Evolutionary conservation across 352 stramenopile species (phyloP), one percentile per base, ranked within the genome.

Genomic region (Globisporangium megalacanthum): DNA sequence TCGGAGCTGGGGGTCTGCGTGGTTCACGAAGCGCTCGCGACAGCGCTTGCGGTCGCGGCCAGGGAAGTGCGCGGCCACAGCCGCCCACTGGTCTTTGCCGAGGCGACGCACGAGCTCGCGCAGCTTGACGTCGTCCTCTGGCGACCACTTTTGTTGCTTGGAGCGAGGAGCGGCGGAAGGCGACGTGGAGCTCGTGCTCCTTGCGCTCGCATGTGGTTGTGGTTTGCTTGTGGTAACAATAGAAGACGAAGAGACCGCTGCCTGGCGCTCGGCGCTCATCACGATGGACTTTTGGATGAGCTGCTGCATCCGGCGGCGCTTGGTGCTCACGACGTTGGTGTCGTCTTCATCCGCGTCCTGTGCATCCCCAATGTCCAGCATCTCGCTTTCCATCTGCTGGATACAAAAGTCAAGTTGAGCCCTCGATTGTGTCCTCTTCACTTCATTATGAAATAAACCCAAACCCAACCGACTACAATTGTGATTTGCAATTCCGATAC

Each of bases 1-100:
- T 8, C 31, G n/a, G 20, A 88, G 56, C 31, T 59, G 46, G 14
- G 78, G 68, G 41, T 75, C 69, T 44, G 90, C 51, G 58, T 89
- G 75, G 56, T 93, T 90, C 36, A 87, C 65, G 25, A 72, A 93
- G n/a, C 83, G 64, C 51, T 93, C 83, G 0, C 83, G 73, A 48
- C 79, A 90, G 6, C 79, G 66, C 61, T 91, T 93, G 19, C 83
- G 77, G 39, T 88, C 71, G 20, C 70, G 68, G 3, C 46, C 58
- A 5, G 72, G 65, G 11, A 91, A 75, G 14, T 77, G 42, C 39
- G 14, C 13, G 0, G 76, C 73, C 13, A 88, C 71, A n/a, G 46
- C 36, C 13, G 69, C 62, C 77, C 77, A 88, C 15, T 77, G 60
- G 9, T 33, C 31, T 0, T 15, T 41, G 1, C 78, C 75, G 31